phyloP scores from a whole-genome alignment of 495 filamentous ascomycete species.

The Xylaria palmicola region DNA sequence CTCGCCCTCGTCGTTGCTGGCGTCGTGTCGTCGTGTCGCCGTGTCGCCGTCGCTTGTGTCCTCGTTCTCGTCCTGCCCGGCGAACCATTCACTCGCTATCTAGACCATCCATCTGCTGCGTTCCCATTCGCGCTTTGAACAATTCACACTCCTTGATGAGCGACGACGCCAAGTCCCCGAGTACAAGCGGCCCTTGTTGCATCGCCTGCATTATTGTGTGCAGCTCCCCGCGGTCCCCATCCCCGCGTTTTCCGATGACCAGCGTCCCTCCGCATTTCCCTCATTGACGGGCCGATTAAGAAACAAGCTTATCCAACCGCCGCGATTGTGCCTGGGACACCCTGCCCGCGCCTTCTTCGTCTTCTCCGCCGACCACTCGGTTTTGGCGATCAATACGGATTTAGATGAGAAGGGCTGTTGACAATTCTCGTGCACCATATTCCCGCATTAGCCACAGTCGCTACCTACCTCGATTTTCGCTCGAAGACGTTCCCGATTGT shows the following conservation, averaged over 20 bases:
- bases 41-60: neutral
- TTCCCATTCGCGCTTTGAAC: neutral
- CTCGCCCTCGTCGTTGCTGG: neutral
- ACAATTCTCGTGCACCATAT: neutral
- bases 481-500: neutral
- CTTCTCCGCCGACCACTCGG: constrained; percentile 14
- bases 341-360: constrained; percentile 12
- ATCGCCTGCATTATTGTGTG: constrained; percentile 10
- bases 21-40: constrained; percentile 1
- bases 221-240: constrained; percentile 24
- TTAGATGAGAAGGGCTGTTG: constrained; percentile 13
- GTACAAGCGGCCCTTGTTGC: neutral
- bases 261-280: constrained; percentile 32
- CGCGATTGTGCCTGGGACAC: constrained; percentile 18
- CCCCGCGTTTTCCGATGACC: constrained; percentile 36
- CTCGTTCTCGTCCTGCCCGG: neutral
- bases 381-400: constrained; percentile 18
- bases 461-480: constrained; percentile 1
- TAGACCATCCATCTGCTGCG: neutral
- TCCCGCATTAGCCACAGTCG: neutral
- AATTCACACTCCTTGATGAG: neutral
- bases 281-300: constrained; percentile 36
- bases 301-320: constrained; percentile 27
- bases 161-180: neutral
- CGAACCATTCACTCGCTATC: constrained; percentile 2